phyloP scores from a whole-genome alignment of 441 rosid genomes.

The Arabidopsis hybrid region DNA sequence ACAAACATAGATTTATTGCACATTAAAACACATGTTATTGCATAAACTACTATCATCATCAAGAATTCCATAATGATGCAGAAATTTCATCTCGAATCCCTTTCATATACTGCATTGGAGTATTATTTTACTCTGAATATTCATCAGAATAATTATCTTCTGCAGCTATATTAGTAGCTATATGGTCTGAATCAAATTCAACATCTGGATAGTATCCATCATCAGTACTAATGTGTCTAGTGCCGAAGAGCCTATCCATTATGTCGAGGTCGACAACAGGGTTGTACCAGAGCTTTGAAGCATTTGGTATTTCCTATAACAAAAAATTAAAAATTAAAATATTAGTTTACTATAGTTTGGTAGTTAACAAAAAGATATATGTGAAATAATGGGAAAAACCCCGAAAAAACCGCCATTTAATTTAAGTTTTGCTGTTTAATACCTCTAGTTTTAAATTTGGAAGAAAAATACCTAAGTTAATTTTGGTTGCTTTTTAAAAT shows the following conservation, averaged over 20 bases:
- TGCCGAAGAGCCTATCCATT: too few species aligned
- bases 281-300: too few species aligned
- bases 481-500: too few species aligned
- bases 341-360: not conserved
- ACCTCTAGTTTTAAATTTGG: too few species aligned
- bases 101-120: not conserved
- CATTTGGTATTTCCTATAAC: not conserved
- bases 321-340: not conserved
- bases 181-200: not conserved
- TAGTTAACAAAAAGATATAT: not conserved
- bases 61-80: not conserved
- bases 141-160: not conserved
- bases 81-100: not conserved
- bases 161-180: not conserved
- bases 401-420: too few species aligned
- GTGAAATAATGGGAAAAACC: too few species aligned
- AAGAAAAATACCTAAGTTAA: too few species aligned
- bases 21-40: not conserved
- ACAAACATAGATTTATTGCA: not conserved
- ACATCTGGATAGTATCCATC: not conserved
- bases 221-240: too few species aligned
- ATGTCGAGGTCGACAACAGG: too few species aligned
- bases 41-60: not conserved
- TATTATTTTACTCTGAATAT: not conserved
- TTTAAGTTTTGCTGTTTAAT: too few species aligned